phyloP scores from a whole-genome alignment of 2,329 filamentous ascomycete genomes.

The Fusarium sp. region DNA sequence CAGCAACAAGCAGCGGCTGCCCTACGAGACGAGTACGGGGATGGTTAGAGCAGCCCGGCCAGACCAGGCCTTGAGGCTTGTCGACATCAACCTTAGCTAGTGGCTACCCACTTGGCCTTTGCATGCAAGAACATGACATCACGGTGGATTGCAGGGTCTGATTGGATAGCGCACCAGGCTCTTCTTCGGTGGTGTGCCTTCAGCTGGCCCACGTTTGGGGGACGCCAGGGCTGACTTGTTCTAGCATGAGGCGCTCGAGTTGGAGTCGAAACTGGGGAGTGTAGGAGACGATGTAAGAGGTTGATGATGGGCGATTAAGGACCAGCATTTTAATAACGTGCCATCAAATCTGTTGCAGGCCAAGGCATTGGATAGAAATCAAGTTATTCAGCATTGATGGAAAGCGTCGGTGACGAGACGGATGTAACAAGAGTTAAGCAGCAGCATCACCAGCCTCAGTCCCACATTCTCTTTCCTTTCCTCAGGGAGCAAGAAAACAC shows the following conservation, averaged over 20 bases:
- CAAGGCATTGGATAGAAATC: constrained; percentile 22
- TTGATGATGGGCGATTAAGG: constrained; percentile 28
- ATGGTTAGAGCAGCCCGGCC: constrained; percentile 1
- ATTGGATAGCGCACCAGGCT: constrained; percentile 30
- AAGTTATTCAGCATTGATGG: constrained; percentile 1
- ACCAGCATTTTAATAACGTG: constrained; percentile 31
- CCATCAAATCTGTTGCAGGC: constrained; percentile 21
- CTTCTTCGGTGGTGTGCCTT: constrained; percentile 37
- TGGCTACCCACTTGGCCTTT: constrained; percentile 10
- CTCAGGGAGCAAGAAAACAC: too few relatives aligned
- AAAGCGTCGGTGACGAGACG: constrained; percentile 3
- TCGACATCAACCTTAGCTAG: background rate
- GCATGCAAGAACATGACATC: constrained; percentile 34
- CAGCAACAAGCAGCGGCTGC: constrained; percentile 19
- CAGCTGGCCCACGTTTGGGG: constrained; percentile 32
- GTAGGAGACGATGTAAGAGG: constrained; percentile 26
- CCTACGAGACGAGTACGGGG: constrained; percentile 1
- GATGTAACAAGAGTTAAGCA: constrained; percentile 31
- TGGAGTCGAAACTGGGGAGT: constrained; percentile 26
- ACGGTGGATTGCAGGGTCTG: constrained; percentile 6
- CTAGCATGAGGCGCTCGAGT: constrained; percentile 5
- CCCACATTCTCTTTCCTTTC: constrained; percentile 22
- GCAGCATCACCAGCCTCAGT: constrained; percentile 7
- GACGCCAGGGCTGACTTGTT: constrained; percentile 34
- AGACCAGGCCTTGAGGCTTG: constrained; percentile 10